phyloP scores from a whole-genome alignment of 768 basidiomycete species.

The Candolleomyces aberdarensis region DNA sequence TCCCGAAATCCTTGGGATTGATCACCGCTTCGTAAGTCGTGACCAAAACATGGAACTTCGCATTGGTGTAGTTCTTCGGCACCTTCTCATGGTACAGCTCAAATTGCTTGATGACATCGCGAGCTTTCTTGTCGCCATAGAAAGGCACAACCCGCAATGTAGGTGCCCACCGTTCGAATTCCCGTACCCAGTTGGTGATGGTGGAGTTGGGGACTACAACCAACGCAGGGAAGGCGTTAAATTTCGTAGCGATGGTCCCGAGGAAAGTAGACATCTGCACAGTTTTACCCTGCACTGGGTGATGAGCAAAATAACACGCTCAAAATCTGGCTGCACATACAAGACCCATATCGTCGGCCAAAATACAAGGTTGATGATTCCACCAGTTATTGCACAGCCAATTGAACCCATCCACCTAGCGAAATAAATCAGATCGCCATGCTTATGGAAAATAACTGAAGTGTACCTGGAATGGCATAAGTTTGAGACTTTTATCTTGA shows the following conservation, averaged over 20 bases:
- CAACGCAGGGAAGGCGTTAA: slow-evolving; percentile 71
- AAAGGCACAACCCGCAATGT: slow-evolving; percentile 77
- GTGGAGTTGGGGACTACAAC: slow-evolving; percentile 97
- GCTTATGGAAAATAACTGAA: not conserved
- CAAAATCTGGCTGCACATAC: slow-evolving; percentile 33
- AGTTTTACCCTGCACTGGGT: slow-evolving; percentile 68
- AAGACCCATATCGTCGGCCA: slow-evolving; percentile 98
- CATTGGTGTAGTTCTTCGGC: slow-evolving; percentile 39
- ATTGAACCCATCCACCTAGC: slow-evolving; percentile 73
- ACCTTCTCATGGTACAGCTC: slow-evolving; percentile 67
- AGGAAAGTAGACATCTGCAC: slow-evolving; percentile 89
- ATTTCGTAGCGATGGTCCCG: slow-evolving; percentile 55
- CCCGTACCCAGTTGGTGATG: slow-evolving; percentile 92
- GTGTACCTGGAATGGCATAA: slow-evolving; percentile 87
- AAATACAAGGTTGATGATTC: slow-evolving; percentile 77
- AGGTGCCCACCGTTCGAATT: slow-evolving; percentile 87
- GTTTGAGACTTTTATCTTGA: slow-evolving; percentile 55
- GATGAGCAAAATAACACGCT: slow-evolving; percentile 1
- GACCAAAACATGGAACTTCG: slow-evolving; percentile 85
- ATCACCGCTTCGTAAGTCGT: slow-evolving; percentile 90
- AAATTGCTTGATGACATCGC: slow-evolving; percentile 76
- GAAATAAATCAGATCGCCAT: not conserved
- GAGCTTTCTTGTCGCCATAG: slow-evolving; percentile 75
- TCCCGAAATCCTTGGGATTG: slow-evolving; percentile 60
- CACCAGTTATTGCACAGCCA: slow-evolving; percentile 90